Base-by-base conservation (phyloP, 495 filamentous ascomycete genomes). In the Aspergillus taichungensis region DNA sequence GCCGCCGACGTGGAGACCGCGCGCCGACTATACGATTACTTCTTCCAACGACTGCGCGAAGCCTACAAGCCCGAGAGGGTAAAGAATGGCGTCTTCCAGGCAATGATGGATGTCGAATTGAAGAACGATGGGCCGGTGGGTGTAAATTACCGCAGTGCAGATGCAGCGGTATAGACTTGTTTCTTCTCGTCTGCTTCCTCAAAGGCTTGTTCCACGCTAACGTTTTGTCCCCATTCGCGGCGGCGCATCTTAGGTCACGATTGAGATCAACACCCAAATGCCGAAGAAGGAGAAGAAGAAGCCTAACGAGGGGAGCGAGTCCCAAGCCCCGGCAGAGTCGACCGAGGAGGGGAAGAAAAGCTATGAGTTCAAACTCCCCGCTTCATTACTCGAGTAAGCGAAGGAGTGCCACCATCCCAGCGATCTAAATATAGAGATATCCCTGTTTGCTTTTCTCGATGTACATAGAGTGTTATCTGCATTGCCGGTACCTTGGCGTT, bases 31-130 rank as follows among this genome's bases (percentile, higher is more conserved):
- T 99, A 99, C 65, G 75, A 87, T 34, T 69, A 78, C 46, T 95
- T 99, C 67, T 77, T 87, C 46, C 60, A 69, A n/a, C 83, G 84
- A 49, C 79, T 95, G 18, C 73, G 84, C 48, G 75, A 84, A 51
- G 64, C 77, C 4, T 94, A 97, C 60, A 61, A 67, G 5, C 61
- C 78, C 6, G 87, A 88, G 11, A 84, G 77, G 51, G 89, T 99
- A 47, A 89, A 94, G 57, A 84, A 97, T 58, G 94, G 94, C 10
- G 80, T 95, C 31, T 99, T 97, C 61, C 90, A 95, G 55, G 92
- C 94, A 42, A 95, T 95, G 89, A 99, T 97, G 92, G 85, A 96
- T 55, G 92, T 96, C 46, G 85, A 85, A 47, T 60, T 95, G 18
- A 82, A 94, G 31, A 97, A 97, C 54, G 90, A 97, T 60, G 91